phyloP scores from a whole-genome alignment of 202 grass and related monocot species.

The Cymbopogon flexuosus region DNA sequence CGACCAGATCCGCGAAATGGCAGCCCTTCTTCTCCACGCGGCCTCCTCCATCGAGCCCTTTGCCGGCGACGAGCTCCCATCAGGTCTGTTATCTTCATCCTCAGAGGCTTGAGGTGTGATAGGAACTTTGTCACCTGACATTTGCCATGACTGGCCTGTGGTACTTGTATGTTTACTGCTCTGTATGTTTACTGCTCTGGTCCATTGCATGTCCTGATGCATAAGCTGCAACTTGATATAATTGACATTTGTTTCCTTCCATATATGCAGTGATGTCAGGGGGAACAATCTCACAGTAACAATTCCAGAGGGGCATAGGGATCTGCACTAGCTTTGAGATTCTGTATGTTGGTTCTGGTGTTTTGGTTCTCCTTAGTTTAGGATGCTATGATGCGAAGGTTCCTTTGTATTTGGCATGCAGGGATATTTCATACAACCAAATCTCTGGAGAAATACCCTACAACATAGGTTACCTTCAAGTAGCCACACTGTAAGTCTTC shows the following conservation, averaged over 20 bases:
- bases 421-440: slow-evolving; percentile 99
- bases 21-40: no score
- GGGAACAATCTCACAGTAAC: slow-evolving; percentile 96
- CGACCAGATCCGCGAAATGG: no score
- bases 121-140: slow-evolving; percentile 81
- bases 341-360: slow-evolving; percentile 51
- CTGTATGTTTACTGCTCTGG: no score
- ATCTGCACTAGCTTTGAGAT: slow-evolving; percentile 99
- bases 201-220: background rate
- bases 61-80: no score
- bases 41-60: no score
- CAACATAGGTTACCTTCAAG: slow-evolving; percentile 99
- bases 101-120: slow-evolving; percentile 87
- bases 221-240: background rate
- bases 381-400: background rate
- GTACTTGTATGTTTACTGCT: slow-evolving; percentile 78
- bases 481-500: slow-evolving; percentile 78
- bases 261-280: slow-evolving; percentile 78
- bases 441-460: slow-evolving; percentile 96
- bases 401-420: slow-evolving; percentile 27
- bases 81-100: slow-evolving; percentile 23
- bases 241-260: background rate
- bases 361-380: background rate
- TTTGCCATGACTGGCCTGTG: slow-evolving; percentile 99
- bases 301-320: slow-evolving; percentile 86